Conservation (phyloP, 176 grass and related monocot species). For the Alloteropsis semialata region DNA sequence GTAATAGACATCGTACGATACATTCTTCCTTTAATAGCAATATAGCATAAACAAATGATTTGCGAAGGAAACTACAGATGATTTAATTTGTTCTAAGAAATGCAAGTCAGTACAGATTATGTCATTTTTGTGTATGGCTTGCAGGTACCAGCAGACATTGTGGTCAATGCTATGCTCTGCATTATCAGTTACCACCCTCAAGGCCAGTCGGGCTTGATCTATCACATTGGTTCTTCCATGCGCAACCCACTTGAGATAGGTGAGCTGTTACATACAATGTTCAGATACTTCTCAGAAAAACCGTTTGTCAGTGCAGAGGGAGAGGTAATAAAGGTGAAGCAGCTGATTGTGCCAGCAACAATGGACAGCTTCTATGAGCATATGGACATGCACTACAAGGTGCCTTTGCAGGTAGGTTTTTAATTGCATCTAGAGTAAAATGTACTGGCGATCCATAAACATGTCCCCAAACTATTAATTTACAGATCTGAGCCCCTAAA, state of each 20-base stretch:
- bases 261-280: background rate
- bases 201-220: background rate
- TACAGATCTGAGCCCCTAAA: background rate
- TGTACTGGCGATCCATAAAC: background rate
- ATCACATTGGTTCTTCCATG: constrained; percentile 21
- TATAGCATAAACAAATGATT: background rate
- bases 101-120: background rate
- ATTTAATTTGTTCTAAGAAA: background rate
- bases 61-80: background rate
- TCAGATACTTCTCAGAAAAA: constrained; percentile 4
- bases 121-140: background rate
- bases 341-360: background rate
- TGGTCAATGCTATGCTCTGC: constrained; percentile 3
- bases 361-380: constrained; percentile 22
- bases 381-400: background rate
- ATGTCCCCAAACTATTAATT: background rate
- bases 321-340: background rate
- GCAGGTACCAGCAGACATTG: constrained; percentile 5
- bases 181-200: background rate
- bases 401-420: constrained; percentile 15
- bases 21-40: constrained; percentile 1
- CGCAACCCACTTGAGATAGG: background rate
- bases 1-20: constrained; percentile 26
- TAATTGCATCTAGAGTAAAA: background rate
- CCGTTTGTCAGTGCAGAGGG: background rate